Base-by-base conservation (phyloP, 2,329 filamentous ascomycete genomes). In the Aspergillus pseudoterreus region DNA sequence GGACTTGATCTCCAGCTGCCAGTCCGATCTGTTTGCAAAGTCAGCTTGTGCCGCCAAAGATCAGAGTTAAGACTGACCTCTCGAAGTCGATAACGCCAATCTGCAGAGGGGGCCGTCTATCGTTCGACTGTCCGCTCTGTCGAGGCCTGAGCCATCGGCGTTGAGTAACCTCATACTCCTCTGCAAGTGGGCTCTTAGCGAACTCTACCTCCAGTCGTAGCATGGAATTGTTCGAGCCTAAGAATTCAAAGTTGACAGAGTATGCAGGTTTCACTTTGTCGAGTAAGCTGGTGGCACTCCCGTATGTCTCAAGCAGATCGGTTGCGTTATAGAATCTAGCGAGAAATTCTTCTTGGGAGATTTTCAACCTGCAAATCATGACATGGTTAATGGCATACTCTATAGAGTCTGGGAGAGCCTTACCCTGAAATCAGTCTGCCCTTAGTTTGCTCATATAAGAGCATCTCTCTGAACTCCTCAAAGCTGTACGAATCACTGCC, bases 191-290 rank as follows among this genome's bases (percentile, higher is more conserved):
- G 4, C 60, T 62, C 49, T 58, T 63, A 3, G 59, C 51, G 56
- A 71, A 72, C 32, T 67, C 65, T 4, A 65, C 65, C 51, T 75
- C 73, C 10, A 75, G 57, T 11, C 70, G 69, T 19, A 75, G 63
- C 21, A 64, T 57, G 4, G 57, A 61, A 27, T 65, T 59, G 14
- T 63, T 54, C 4, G 52, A 48, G 3, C 61, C 65, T 12, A 61
- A 24, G 24, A 75, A 75, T 42, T 76, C 72, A 44, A 76, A 72
- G 35, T 67, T 71, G 2, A 71, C 71, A 2, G 71, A 70, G 52
- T 71, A 74, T 2, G 59, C 59, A 6, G 67, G 67, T 19, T 66
- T 64, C 6, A 61, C 56, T 8, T 57, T 45, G 45, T 58, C 48
- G 15, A 68, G 54, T 6, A 59, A 63, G 42, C 35, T 33, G 14